Evolutionary conservation across 345 rosid genomes (phyloP).

Genomic region (Conringia planisiliqua): DNA sequence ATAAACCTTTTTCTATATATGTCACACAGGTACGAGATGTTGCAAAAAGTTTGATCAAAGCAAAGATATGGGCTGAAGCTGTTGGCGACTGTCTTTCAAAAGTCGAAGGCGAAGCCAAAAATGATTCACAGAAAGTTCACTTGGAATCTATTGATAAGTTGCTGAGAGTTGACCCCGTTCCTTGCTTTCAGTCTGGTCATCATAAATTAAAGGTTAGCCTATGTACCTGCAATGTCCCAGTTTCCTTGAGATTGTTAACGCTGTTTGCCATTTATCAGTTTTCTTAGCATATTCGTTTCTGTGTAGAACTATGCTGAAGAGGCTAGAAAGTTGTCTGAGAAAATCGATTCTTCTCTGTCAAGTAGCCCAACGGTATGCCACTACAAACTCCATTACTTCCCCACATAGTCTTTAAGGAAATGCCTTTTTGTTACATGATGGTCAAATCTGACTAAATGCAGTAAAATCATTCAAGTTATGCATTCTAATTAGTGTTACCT

Average conservation of each 20-base stretch:
- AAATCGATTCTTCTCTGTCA: slow-evolving; percentile 52
- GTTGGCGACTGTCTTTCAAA: slow-evolving; percentile 53
- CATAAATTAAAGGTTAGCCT: slow-evolving; percentile 65
- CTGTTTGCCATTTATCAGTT: slow-evolving; percentile 4
- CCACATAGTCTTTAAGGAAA: background rate
- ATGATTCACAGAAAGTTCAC: slow-evolving; percentile 44
- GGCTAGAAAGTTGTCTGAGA: slow-evolving; percentile 55
- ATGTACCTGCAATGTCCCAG: slow-evolving; percentile 9
- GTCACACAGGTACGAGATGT: slow-evolving; percentile 61
- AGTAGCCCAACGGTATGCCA: slow-evolving; percentile 48
- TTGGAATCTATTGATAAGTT: slow-evolving; percentile 49
- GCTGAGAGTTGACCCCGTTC: slow-evolving; percentile 51
- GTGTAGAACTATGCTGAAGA: slow-evolving; percentile 62
- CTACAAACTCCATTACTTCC: slow-evolving; percentile 13
- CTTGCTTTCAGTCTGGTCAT: slow-evolving; percentile 64
- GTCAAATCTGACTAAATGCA: background rate
- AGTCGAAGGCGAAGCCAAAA: slow-evolving; percentile 43
- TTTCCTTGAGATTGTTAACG: background rate
- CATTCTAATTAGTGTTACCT: slow-evolving; percentile 5
- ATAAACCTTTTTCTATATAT: background rate
- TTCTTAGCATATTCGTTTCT: slow-evolving; percentile 9
- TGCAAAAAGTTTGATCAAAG: slow-evolving; percentile 53
- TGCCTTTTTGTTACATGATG: background rate
- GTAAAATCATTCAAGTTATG: background rate
- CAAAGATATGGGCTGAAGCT: slow-evolving; percentile 71